Evolutionary conservation across 768 basidiomycete species (phyloP).

Genomic region (Leccinum ochraceum): DNA sequence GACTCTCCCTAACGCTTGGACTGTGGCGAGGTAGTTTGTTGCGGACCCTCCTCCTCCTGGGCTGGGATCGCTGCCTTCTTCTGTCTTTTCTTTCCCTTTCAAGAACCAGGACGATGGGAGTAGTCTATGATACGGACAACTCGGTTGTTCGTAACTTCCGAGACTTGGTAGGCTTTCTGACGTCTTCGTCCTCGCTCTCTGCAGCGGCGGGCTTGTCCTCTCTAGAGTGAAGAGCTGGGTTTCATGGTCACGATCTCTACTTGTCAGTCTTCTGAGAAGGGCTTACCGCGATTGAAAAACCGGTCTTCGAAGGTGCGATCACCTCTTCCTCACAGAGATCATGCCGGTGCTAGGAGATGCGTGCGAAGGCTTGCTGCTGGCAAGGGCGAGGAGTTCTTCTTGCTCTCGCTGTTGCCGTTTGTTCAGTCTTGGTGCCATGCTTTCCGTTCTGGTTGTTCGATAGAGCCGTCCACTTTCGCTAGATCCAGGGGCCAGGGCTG

Average conservation of each 20-base stretch:
- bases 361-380: slow-evolving; percentile 27
- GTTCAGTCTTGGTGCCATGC: slow-evolving; percentile 73
- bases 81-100: slow-evolving; percentile 45
- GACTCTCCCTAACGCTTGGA: slow-evolving; percentile 55
- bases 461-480: no score
- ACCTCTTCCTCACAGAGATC: slow-evolving; percentile 43
- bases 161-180: slow-evolving; percentile 16
- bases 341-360: slow-evolving; percentile 5
- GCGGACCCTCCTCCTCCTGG: slow-evolving; percentile 4
- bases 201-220: slow-evolving; percentile 23
- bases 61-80: slow-evolving; percentile 26
- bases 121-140: background rate
- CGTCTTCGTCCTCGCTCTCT: slow-evolving; percentile 27
- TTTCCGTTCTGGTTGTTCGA: background rate
- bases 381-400: slow-evolving; percentile 70
- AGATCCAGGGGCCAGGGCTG: no score
- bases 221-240: slow-evolving; percentile 45
- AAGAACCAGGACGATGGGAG: slow-evolving; percentile 7
- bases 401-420: slow-evolving; percentile 87
- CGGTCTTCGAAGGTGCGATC: slow-evolving; percentile 19
- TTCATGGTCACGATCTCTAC: slow-evolving; percentile 21
- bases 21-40: slow-evolving; percentile 17
- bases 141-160: slow-evolving; percentile 24
- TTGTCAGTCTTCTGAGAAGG: slow-evolving; percentile 2
- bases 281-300: slow-evolving; percentile 52